Evolutionary conservation across 805 yeast genomes (phyloP).

Genomic region (Spathaspora boniae): DNA sequence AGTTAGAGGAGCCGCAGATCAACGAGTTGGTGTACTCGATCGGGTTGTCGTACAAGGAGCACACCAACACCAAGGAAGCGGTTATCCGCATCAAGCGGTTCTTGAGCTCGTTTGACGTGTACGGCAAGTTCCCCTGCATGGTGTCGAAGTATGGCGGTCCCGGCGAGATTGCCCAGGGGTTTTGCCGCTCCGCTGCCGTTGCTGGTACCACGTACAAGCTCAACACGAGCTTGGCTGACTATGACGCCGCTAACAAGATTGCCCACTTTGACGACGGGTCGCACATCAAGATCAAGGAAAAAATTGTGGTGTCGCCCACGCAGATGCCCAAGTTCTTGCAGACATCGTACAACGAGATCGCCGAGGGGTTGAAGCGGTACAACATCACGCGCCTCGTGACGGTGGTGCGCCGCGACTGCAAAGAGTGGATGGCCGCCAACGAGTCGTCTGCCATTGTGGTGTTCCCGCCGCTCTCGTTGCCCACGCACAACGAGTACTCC

Average conservation of each 20-base stretch:
- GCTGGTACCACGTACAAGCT: constrained; percentile 94
- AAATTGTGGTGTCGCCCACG: constrained; percentile 72
- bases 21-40: constrained; percentile 83
- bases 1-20: constrained; percentile 68
- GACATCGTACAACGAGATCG: constrained; percentile 39
- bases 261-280: constrained; percentile 79
- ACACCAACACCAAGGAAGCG: constrained; percentile 69
- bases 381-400: constrained; percentile 75
- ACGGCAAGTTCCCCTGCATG: constrained; percentile 91
- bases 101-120: constrained; percentile 79
- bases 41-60: constrained; percentile 66
- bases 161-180: constrained; percentile 94
- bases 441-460: constrained; percentile 87
- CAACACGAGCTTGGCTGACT: constrained; percentile 60
- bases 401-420: constrained; percentile 81
- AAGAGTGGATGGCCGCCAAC: constrained; percentile 73
- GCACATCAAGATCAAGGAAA: constrained; percentile 70
- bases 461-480: constrained; percentile 82
- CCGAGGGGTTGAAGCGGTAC: constrained; percentile 40
- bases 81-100: constrained; percentile 80
- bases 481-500: constrained; percentile 60
- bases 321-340: constrained; percentile 46
- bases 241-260: constrained; percentile 60
- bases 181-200: constrained; percentile 96
- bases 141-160: constrained; percentile 93